These are phyloP conservation scores for Solanum gracilifrons DNA, from an alignment of 257 asterid species.

Conservation along the genomic window DNA sequence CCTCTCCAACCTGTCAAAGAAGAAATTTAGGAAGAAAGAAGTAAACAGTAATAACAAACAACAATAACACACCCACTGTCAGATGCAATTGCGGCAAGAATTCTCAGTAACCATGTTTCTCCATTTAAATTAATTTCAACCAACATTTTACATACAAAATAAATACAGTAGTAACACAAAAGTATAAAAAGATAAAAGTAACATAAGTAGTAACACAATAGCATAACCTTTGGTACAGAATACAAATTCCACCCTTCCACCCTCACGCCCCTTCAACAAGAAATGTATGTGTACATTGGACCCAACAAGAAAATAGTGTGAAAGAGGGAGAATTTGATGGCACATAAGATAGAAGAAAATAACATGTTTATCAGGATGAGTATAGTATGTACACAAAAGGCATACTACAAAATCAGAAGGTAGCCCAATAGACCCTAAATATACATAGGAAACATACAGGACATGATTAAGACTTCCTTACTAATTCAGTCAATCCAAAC, in stretches of 20 bases:
- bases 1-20: constrained; percentile 30
- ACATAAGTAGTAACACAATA: not conserved
- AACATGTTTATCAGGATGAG: not conserved
- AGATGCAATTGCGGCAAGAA: not conserved
- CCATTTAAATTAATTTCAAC: not conserved
- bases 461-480: not conserved
- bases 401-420: not conserved
- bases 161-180: not conserved
- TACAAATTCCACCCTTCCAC: not conserved
- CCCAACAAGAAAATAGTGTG: not conserved
- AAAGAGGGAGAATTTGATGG: not conserved
- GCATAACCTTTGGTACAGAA: not conserved
- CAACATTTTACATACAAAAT: not conserved
- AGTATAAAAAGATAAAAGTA: not conserved
- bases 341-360: not conserved
- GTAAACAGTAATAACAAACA: not conserved
- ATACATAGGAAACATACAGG: not conserved
- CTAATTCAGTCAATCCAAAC: not conserved
- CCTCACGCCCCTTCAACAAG: not conserved
- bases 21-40: not conserved
- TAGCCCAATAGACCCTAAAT: not conserved
- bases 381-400: not conserved
- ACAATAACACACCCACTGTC: not conserved
- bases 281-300: not conserved
- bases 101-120: not conserved